Base-by-base conservation (phyloP, 805 yeast species). In the Candida incommunis region DNA sequence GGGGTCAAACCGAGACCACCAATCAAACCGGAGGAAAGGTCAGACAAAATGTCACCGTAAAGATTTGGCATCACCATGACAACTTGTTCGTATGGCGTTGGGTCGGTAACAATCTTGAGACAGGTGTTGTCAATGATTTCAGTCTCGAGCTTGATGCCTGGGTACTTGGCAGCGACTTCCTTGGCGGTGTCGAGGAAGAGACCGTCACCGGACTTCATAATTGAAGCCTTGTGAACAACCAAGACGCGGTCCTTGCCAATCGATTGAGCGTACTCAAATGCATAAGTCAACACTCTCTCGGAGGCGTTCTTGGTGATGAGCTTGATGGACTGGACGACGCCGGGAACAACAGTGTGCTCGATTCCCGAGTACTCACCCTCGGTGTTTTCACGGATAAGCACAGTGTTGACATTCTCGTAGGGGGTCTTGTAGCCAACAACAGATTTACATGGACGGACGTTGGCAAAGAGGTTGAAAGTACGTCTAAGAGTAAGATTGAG, bases 1-100 rank as follows among this genome's bases (percentile, higher is more conserved):
- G 98, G 98, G 50, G 98, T 92, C 66, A 92, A 78, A 70, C 98
- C 98, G 62, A 90, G 78, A 64, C 98, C 97, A 66, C 98, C 98
- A 55, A 94, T 94, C 62, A 92, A 75, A 70, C 98, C 98, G 48
- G 96, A 84, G 57, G 95, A 86, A 67, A 92, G 74, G 69, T 92
- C 98, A 53, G 97, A 90, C 82, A 92, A 80, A 69, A 92, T 92
- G 68, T 92, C 97, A 77, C 98, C 98, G 70, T 92, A 92, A 68
- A 92, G 77, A 81, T 92, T 92, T 62, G 98, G 98, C 95, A 94
- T 92, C 57, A 92, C 98, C 84, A 78, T 78, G 61, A 92, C 98
- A 48, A 82, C 80, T 58, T 85, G 77, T 68, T 80, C 74, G 79
- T 87, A 90, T 58, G 80, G 80, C 47, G 75, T 66, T 54, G 98